Conservation (phyloP, 2,329 filamentous ascomycete species). For the Pestalotiopsis sp. region DNA sequence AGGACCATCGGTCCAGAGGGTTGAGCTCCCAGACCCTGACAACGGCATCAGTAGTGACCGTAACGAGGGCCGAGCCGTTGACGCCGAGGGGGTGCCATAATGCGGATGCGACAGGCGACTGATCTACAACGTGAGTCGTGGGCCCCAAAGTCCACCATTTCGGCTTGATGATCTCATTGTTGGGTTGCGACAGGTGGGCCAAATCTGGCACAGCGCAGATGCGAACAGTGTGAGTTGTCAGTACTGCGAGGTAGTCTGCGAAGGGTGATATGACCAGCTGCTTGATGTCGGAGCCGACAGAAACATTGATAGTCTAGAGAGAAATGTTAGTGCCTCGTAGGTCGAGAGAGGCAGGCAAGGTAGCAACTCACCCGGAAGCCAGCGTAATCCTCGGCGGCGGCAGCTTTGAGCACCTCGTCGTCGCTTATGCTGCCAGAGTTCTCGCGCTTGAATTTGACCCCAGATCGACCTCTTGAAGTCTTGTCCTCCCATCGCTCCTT, state of each 20-base stretch:
- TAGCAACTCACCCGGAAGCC: conserved; percentile 50
- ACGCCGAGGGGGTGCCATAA: conserved; percentile 93
- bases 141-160: conserved; percentile 92
- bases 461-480: conserved; percentile 34
- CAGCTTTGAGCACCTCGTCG: conserved; percentile 31
- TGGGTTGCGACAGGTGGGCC: conserved; percentile 71
- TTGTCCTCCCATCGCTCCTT: conserved; percentile 64
- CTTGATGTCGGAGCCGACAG: conserved; percentile 79
- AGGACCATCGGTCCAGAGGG: conserved; percentile 81
- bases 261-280: conserved; percentile 86
- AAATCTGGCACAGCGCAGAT: conserved; percentile 84
- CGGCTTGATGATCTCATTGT: conserved; percentile 71
- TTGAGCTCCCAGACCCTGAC: conserved; percentile 92
- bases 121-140: conserved; percentile 86
- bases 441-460: conserved; percentile 50
- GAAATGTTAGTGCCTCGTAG: neutral
- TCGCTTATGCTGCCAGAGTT: conserved; percentile 39
- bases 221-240: conserved; percentile 86
- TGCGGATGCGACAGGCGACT: conserved; percentile 77
- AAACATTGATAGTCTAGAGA: conserved; percentile 71
- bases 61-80: conserved; percentile 80
- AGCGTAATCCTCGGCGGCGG: conserved; percentile 28
- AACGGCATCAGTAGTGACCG: conserved; percentile 84
- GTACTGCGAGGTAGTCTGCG: conserved; percentile 78
- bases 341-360: conserved; percentile 20